Evolutionary conservation across 2,329 filamentous ascomycete species (phyloP).

Genomic region (Fonsecaea multimorphosa): DNA sequence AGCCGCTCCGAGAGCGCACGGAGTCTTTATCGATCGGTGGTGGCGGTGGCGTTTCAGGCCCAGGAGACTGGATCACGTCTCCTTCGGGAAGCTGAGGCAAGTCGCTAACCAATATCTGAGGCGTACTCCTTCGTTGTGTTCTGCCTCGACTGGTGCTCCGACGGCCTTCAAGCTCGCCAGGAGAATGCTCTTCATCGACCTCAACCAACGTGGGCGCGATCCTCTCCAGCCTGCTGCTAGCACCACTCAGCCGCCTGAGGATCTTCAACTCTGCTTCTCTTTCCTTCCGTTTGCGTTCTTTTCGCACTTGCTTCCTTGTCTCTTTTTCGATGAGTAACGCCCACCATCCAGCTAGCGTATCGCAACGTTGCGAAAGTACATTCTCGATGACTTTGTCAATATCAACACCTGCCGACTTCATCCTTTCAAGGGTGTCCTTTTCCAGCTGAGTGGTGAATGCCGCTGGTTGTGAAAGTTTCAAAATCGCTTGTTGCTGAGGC

Average conservation of each 20-base stretch:
- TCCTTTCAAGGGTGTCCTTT: slow-evolving; percentile 87
- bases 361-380: slow-evolving; percentile 86
- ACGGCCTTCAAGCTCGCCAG: slow-evolving; percentile 52
- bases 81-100: slow-evolving; percentile 77
- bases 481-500: slow-evolving; percentile 83
- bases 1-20: slow-evolving; percentile 76
- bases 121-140: slow-evolving; percentile 72
- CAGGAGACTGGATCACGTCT: slow-evolving; percentile 47
- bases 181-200: slow-evolving; percentile 75
- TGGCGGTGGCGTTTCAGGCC: slow-evolving; percentile 62
- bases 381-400: slow-evolving; percentile 95
- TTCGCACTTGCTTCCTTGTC: slow-evolving; percentile 78
- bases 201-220: slow-evolving; percentile 78
- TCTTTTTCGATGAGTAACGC: slow-evolving; percentile 92
- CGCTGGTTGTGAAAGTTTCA: slow-evolving; percentile 78
- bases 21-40: slow-evolving; percentile 80
- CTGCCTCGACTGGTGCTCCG: slow-evolving; percentile 68
- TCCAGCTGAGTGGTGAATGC: slow-evolving; percentile 87
- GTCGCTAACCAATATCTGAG: slow-evolving; percentile 71
- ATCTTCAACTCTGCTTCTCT: slow-evolving; percentile 81
- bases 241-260: slow-evolving; percentile 81
- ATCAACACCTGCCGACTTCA: slow-evolving; percentile 91
- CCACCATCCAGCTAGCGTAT: slow-evolving; percentile 95
- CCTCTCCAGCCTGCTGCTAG: slow-evolving; percentile 83
- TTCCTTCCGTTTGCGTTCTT: slow-evolving; percentile 83